These are phyloP conservation scores for Lantana camara DNA, from an alignment of 257 asterid species.

Conservation along the genomic window DNA sequence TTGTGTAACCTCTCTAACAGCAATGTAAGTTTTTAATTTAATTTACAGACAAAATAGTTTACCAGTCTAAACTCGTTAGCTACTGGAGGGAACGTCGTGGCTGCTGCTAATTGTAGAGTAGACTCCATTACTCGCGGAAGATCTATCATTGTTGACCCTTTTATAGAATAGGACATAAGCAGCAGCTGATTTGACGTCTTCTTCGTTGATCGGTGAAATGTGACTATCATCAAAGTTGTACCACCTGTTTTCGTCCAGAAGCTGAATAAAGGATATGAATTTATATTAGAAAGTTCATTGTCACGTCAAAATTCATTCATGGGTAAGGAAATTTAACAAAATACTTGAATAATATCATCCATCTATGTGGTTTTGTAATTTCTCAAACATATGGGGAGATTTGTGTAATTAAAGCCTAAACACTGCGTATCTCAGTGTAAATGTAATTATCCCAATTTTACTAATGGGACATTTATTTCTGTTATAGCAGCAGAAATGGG, in stretches of 20 bases:
- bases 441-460: too few relatives aligned
- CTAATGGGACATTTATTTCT: too few relatives aligned
- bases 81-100: constrained; percentile 31
- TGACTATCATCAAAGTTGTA: constrained; percentile 96
- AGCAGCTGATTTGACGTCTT: constrained; percentile 88
- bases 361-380: too few relatives aligned
- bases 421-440: too few relatives aligned
- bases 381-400: too few relatives aligned
- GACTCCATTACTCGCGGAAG: constrained; percentile 61
- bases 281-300: constrained; percentile 4
- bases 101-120: constrained; percentile 40
- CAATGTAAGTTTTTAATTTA: constrained; percentile 30
- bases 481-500: too few relatives aligned
- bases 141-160: constrained; percentile 68
- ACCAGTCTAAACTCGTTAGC: constrained; percentile 25
- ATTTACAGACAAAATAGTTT: constrained; percentile 36
- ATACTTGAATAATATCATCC: too few relatives aligned
- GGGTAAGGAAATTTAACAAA: too few relatives aligned
- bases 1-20: constrained; percentile 27
- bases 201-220: constrained; percentile 80
- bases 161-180: constrained; percentile 94
- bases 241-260: constrained; percentile 93
- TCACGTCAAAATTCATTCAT: neutral
- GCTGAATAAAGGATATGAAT: constrained; percentile 47
- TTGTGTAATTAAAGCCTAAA: too few relatives aligned